Percentiles rank a stretch among this genome's conserved stretches.
phyloP scores from a whole-genome alignment of 2,329 filamentous ascomycete species.

The Neonectria faginata region DNA sequence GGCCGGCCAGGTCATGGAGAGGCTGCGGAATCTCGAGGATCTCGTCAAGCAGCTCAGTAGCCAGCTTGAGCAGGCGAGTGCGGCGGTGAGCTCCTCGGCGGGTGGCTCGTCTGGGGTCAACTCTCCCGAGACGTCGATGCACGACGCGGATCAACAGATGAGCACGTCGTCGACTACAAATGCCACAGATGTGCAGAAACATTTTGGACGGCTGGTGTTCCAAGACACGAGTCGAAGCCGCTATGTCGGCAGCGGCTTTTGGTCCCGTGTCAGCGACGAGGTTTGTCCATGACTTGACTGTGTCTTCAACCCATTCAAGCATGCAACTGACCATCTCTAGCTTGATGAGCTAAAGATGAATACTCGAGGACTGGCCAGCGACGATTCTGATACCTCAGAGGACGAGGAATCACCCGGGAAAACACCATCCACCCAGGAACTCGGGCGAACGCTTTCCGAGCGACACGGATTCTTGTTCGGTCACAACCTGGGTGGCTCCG shows the following conservation, averaged over 20 bases:
- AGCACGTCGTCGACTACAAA: conserved; percentile 11
- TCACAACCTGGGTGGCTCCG: conserved; percentile 53
- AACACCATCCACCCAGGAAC: conserved; percentile 52
- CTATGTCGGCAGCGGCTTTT: conserved; percentile 66
- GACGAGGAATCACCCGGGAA: conserved; percentile 50
- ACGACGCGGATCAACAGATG: conserved; percentile 30
- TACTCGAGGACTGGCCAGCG: conserved; percentile 47
- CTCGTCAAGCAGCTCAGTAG: conserved; percentile 63
- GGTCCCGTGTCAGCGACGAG: conserved; percentile 68
- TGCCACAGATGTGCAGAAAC: conserved; percentile 48
- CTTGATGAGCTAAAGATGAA: conserved; percentile 60
- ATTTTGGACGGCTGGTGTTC: conserved; percentile 62
- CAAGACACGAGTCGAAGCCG: conserved; percentile 56
- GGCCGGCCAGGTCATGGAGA: conserved; percentile 58
- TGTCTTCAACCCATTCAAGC: neutral
- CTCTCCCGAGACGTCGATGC: conserved; percentile 45
- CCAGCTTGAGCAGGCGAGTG: conserved; percentile 58
- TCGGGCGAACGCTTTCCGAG: conserved; percentile 56
- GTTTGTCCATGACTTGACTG: conserved; percentile 48
- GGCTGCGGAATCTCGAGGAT: conserved; percentile 61
- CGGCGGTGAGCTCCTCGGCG: conserved; percentile 38
- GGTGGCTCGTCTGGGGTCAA: conserved; percentile 46
- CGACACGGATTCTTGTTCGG: conserved; percentile 65
- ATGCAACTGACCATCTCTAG: conserved; percentile 41
- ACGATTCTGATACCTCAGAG: conserved; percentile 54